Evolutionary conservation across 805 yeast species (phyloP).

Genomic region (Sporopachydermia lactativora): DNA sequence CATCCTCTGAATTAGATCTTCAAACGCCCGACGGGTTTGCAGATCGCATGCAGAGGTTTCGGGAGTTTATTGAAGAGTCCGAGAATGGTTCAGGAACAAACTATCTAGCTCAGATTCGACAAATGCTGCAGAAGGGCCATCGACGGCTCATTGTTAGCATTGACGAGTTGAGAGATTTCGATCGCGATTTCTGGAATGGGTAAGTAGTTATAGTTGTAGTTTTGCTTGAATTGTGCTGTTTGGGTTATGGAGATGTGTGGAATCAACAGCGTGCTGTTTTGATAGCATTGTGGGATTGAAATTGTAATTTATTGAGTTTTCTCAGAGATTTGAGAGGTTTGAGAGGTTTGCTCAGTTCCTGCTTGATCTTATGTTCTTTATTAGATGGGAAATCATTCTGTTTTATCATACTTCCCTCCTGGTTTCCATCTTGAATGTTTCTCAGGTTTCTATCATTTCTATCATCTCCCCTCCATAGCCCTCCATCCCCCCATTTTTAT

Average conservation of each 20-base stretch:
- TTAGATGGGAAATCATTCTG: too few species aligned
- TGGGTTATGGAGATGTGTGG: too few species aligned
- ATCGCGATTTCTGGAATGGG: constrained; percentile 66
- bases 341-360: too few species aligned
- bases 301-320: too few species aligned
- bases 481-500: neutral
- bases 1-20: neutral
- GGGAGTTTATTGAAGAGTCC: constrained; percentile 63
- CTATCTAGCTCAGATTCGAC: constrained; percentile 56
- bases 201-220: neutral
- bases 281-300: too few species aligned
- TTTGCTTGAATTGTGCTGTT: too few species aligned
- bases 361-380: too few species aligned
- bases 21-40: constrained; percentile 28
- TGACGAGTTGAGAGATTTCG: constrained; percentile 82
- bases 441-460: too few species aligned
- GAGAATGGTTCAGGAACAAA: constrained; percentile 38
- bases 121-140: constrained; percentile 54
- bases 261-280: too few species aligned
- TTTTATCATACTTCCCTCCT: too few species aligned
- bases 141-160: constrained; percentile 60
- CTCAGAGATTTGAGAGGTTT: too few species aligned
- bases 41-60: constrained; percentile 79
- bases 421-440: too few species aligned
- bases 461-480: neutral